Evolutionary conservation across 2,329 filamentous ascomycete species (phyloP).

Genomic region (Penicillium sp.): DNA sequence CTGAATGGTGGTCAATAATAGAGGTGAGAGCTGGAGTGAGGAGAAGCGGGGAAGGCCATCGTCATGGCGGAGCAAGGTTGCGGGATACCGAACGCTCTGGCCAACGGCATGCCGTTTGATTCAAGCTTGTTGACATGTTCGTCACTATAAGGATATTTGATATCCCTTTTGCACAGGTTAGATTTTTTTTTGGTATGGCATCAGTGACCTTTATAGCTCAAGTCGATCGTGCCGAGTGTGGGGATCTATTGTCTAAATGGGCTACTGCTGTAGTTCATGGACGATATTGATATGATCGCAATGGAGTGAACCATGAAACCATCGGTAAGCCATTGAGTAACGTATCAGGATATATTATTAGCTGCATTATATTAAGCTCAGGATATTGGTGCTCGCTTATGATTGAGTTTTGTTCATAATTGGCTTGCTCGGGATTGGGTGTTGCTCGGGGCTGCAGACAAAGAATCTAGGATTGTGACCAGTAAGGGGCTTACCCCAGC

Average conservation of each 20-base stretch:
- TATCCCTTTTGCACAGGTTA: background rate
- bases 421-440: background rate
- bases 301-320: background rate
- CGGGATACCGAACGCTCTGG: conserved; percentile 13
- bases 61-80: conserved; percentile 25
- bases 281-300: background rate
- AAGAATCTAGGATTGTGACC: background rate
- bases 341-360: too few relatives aligned
- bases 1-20: conserved; percentile 4
- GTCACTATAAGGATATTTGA: background rate
- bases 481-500: background rate
- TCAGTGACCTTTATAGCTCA: background rate
- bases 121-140: background rate
- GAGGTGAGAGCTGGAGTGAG: conserved; percentile 10
- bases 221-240: background rate
- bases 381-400: background rate
- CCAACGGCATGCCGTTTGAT: conserved; percentile 1
- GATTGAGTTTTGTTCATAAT: background rate
- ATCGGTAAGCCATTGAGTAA: background rate
- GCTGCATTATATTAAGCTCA: background rate
- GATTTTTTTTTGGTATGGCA: background rate
- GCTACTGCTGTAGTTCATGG: background rate
- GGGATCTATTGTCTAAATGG: background rate
- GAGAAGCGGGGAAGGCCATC: conserved; percentile 29
- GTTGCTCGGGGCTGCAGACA: background rate